These are phyloP conservation scores for Beauveria pseudobassiana DNA, from an alignment of 2,329 filamentous ascomycete genomes.

Conservation along the genomic window DNA sequence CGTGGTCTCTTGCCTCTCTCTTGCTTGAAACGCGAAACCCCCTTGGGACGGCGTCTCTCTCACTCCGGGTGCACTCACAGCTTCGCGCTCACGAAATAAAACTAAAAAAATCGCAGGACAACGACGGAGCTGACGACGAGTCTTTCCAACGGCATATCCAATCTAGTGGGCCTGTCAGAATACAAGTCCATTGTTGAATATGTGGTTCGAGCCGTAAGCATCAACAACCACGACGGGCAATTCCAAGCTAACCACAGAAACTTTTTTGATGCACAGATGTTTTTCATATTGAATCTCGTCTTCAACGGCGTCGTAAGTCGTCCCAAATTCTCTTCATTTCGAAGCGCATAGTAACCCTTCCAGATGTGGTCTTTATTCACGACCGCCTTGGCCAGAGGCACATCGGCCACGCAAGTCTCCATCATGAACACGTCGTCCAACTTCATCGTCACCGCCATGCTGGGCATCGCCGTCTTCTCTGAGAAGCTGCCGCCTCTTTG, in stretches of 20 bases:
- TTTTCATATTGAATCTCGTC: constrained; percentile 66
- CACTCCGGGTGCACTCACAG: not conserved
- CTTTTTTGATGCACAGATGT: constrained; percentile 39
- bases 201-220: constrained; percentile 40
- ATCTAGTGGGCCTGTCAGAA: constrained; percentile 34
- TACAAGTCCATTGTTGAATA: constrained; percentile 39
- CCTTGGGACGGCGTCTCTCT: no score
- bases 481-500: constrained; percentile 65
- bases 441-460: constrained; percentile 68
- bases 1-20: not conserved
- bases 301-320: constrained; percentile 62
- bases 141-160: constrained; percentile 38
- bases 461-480: constrained; percentile 63
- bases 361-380: constrained; percentile 82
- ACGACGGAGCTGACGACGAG: constrained; percentile 47
- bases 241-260: not conserved
- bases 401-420: constrained; percentile 70
- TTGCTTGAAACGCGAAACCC: no score
- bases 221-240: no score
- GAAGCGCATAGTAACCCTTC: constrained; percentile 1
- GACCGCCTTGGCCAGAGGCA: constrained; percentile 63
- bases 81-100: no score
- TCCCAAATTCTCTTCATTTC: not conserved
- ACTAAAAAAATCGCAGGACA: constrained; percentile 31
- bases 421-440: constrained; percentile 79